Conservation (phyloP, 2,329 filamentous ascomycete species). For the Diaporthe aspalathi region DNA sequence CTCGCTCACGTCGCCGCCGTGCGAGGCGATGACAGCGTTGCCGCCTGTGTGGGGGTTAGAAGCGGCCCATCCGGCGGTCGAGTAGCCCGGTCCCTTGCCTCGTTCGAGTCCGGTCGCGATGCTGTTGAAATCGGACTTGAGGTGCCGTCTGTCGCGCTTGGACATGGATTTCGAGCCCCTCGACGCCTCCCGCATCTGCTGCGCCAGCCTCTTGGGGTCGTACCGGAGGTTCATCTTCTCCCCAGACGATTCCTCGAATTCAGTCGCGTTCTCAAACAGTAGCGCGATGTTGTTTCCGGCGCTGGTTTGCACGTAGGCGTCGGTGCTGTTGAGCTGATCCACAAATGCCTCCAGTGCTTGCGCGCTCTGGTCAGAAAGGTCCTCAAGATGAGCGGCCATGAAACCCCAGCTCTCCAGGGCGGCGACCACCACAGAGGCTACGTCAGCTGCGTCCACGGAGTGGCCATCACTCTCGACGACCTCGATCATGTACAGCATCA, state of each 20-base stretch:
- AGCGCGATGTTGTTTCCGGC: slow-evolving; percentile 85
- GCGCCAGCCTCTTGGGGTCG: slow-evolving; percentile 61
- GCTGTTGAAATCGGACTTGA: slow-evolving; percentile 62
- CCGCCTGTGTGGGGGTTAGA: slow-evolving; percentile 57
- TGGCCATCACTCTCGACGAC: slow-evolving; percentile 84
- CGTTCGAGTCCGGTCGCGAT: slow-evolving; percentile 66
- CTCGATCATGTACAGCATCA: slow-evolving; percentile 80
- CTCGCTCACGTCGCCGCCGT: slow-evolving; percentile 55
- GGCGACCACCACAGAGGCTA: slow-evolving; percentile 76
- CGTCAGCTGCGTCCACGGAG: slow-evolving; percentile 77
- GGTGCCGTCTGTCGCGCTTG: slow-evolving; percentile 59
- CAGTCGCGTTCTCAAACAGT: slow-evolving; percentile 77
- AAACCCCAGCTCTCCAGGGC: slow-evolving; percentile 85
- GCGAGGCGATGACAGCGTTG: slow-evolving; percentile 54
- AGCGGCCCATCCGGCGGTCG: slow-evolving; percentile 57
- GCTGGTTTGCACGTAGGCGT: slow-evolving; percentile 78
- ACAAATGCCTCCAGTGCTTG: slow-evolving; percentile 82
- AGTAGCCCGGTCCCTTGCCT: slow-evolving; percentile 66
- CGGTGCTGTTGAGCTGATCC: slow-evolving; percentile 83
- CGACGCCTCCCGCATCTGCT: slow-evolving; percentile 60
- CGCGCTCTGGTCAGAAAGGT: slow-evolving; percentile 77
- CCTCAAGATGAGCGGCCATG: slow-evolving; percentile 80
- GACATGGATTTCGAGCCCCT: slow-evolving; percentile 62
- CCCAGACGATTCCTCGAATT: slow-evolving; percentile 61
- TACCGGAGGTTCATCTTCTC: slow-evolving; percentile 62